Conservation (phyloP, 257 asterid species). For the Handroanthus guayacan region DNA sequence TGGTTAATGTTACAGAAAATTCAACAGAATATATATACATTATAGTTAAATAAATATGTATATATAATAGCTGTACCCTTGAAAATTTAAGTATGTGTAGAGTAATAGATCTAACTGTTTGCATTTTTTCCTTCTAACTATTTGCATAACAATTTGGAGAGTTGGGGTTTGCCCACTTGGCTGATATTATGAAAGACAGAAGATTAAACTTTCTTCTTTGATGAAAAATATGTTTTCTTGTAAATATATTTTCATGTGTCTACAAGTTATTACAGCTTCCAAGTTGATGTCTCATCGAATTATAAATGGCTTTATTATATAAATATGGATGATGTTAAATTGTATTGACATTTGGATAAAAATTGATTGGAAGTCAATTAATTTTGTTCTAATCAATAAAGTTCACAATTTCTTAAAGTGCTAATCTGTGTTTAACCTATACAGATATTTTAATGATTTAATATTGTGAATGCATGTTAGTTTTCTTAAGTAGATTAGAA, state of each 20-base stretch:
- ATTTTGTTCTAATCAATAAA: background rate
- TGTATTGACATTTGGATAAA: background rate
- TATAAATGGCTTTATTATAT: no score
- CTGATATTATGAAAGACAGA: background rate
- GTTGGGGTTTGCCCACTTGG: background rate
- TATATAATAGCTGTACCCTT: no score
- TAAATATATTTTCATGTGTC: slow-evolving; percentile 14
- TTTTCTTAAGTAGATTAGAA: background rate
- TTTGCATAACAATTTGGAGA: background rate
- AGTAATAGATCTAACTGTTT: no score
- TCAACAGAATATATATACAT: no score
- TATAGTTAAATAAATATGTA: no score
- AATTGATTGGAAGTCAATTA: no score
- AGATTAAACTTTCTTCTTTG: background rate
- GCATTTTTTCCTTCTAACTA: background rate
- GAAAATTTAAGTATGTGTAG: no score
- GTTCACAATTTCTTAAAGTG: background rate
- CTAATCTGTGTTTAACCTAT: slow-evolving; percentile 3
- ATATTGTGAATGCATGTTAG: background rate
- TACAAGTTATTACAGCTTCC: background rate
- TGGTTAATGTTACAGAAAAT: no score
- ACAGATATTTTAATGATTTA: background rate
- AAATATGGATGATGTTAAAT: no score
- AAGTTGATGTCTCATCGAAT: no score
- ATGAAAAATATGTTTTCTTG: background rate